phyloP scores from a whole-genome alignment of 75 land plant species.

The Picea sitchensis region DNA sequence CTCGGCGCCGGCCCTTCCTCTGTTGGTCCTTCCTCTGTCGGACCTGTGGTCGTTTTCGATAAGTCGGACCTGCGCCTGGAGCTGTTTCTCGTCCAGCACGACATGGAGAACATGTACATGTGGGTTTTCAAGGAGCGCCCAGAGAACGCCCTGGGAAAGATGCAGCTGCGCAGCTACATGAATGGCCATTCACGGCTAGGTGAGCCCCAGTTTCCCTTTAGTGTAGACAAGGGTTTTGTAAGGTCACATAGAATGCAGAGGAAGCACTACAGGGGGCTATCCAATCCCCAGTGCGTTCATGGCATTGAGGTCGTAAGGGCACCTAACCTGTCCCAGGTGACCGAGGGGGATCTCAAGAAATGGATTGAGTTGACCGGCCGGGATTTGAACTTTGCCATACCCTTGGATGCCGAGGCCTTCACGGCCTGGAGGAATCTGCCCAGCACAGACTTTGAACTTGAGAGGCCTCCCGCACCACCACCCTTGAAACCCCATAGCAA shows the following conservation, averaged over 20 bases:
- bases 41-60: conserved; percentile 40
- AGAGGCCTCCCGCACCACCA: conserved; percentile 43
- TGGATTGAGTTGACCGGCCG: conserved; percentile 88
- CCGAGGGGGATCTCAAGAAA: conserved; percentile 65
- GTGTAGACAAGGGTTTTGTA: conserved; percentile 79
- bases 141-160: conserved; percentile 86
- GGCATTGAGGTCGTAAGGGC: conserved; percentile 77
- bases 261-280: conserved; percentile 88
- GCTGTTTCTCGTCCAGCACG: conserved; percentile 85
- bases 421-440: conserved; percentile 79
- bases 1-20: conserved; percentile 25
- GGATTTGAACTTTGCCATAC: conserved; percentile 72
- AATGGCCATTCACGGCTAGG: conserved; percentile 87
- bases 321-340: conserved; percentile 53
- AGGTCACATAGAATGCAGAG: conserved; percentile 93
- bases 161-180: conserved; percentile 97
- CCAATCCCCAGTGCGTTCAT: conserved; percentile 91
- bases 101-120: conserved; percentile 99
- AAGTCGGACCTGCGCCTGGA: conserved; percentile 79
- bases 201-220: conserved; percentile 85
- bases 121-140: conserved; percentile 95
- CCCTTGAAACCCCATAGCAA: conserved; percentile 4
- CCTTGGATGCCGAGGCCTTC: conserved; percentile 76
- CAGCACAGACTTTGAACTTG: conserved; percentile 74
- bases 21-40: neutral